Base-by-base conservation (phyloP, 2,329 filamentous ascomycete species). In the Geosmithia morbida region DNA sequence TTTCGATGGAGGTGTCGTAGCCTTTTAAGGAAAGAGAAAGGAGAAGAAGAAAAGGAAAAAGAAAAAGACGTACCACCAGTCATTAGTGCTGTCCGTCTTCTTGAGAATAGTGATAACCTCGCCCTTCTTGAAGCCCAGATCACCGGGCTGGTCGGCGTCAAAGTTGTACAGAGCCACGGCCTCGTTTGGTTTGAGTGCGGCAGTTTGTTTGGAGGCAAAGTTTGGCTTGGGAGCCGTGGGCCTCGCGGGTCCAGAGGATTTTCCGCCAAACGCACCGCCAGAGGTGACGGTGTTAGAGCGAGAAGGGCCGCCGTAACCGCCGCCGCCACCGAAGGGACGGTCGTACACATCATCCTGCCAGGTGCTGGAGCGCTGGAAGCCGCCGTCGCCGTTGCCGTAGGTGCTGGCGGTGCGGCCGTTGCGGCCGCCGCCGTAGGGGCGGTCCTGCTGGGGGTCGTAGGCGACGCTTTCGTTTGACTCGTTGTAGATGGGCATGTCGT, bases 111-210 rank as follows among this genome's bases (percentile, higher is more conserved):
- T 96, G 54, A 98, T 96, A 48, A 97, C 66, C 29, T 98, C 92
- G 18, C 92, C 92, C 72, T 98, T 98, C 70, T 94, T 95, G 67
- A 98, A 98, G 0, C 83, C 87, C 48, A 97, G 63, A 61, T 98
- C 90, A 4, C 90, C 90, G 0, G 87, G 81, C 63, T 96, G 89
- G 57, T 95, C 90, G 0, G 88, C 83, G 52, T 97, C 90, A 60
- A 98, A 98, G 2, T 86, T 95, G 65, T 85, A 97, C 51, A 96
- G 72, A 2, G 92, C 92, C 18, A 96, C 73, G 0, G 88, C 92
- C 65, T 97, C 87, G 55, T 96, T 88, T 54, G 76, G 73, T 60
- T 73, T 76, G 50, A 81, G 59, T 6, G 11, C 50, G 0, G 69
- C 70, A 45, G 75, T 68, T 63, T 79, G 79, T 52, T 62, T 64